Conservation (phyloP, 345 rosid species). For the Corymbia maculata region DNA sequence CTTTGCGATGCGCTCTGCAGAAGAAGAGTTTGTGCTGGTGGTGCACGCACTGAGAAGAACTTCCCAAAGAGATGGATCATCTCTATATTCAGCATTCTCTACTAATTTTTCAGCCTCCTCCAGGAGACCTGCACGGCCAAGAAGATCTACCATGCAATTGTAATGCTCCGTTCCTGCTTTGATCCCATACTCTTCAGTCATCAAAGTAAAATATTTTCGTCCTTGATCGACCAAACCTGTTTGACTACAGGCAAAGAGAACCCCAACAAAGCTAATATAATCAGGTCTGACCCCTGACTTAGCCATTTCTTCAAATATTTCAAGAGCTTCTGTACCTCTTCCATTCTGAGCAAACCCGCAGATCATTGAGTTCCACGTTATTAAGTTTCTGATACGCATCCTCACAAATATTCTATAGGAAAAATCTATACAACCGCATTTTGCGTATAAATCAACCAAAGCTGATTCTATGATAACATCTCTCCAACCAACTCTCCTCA, state of each 20-base stretch:
- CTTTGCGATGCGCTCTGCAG: conserved; percentile 74
- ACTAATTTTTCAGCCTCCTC: conserved; percentile 75
- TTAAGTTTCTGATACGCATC: conserved; percentile 48
- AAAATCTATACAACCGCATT: conserved; percentile 65
- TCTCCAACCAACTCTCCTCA: conserved; percentile 60
- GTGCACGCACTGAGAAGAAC: conserved; percentile 89
- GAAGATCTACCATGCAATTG: conserved; percentile 87
- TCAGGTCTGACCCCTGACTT: conserved; percentile 57
- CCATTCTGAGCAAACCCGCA: conserved; percentile 86
- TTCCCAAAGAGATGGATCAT: conserved; percentile 72
- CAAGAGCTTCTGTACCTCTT: conserved; percentile 55
- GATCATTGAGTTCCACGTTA: conserved; percentile 88
- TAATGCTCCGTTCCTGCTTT: conserved; percentile 75
- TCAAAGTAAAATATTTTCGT: conserved; percentile 34
- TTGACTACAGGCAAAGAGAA: conserved; percentile 82
- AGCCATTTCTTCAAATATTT: conserved; percentile 50
- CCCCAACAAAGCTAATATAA: conserved; percentile 65
- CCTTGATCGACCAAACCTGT: conserved; percentile 70
- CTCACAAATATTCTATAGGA: conserved; percentile 37
- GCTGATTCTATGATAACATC: conserved; percentile 84
- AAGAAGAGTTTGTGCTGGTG: conserved; percentile 22
- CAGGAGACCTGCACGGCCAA: conserved; percentile 78
- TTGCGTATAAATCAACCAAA: conserved; percentile 81
- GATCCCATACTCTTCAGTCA: conserved; percentile 42
- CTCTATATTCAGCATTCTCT: conserved; percentile 47